A percentile compares a stretch with the other conserved stretches of the same genome.
phyloP scores from a whole-genome alignment of 2,329 filamentous ascomycete genomes.

The Bipolaris zeicola region DNA sequence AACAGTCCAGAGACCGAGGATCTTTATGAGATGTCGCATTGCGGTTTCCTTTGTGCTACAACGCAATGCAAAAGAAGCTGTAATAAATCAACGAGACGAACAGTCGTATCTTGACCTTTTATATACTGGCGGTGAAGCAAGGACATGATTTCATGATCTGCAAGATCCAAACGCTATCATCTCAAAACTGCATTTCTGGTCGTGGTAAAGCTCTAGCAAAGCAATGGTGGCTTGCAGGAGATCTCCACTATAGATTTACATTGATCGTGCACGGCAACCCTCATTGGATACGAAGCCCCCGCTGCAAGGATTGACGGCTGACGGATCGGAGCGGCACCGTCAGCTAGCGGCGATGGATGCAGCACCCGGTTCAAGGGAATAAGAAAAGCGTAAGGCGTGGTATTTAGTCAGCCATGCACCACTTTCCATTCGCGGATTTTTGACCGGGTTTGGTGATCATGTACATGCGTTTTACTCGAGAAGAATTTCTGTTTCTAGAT shows the following conservation, averaged over 20 bases:
- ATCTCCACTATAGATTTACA: background rate
- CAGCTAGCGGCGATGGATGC: slow-evolving; percentile 5
- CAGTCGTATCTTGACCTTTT: background rate
- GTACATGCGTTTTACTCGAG: background rate
- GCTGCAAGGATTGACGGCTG: slow-evolving; percentile 2
- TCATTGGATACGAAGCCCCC: background rate
- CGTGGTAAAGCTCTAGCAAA: background rate
- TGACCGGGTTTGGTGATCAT: background rate
- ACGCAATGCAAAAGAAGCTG: background rate
- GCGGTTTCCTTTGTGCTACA: background rate
- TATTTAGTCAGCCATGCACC: background rate
- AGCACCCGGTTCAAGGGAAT: background rate
- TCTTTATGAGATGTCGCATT: background rate
- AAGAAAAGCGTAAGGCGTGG: background rate
- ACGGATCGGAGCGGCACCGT: background rate
- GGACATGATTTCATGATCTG: background rate
- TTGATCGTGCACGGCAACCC: background rate
- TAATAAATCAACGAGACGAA: background rate
- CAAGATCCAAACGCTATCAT: background rate
- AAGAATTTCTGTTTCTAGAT: background rate
- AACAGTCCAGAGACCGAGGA: background rate
- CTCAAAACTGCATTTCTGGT: background rate
- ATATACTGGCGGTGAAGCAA: background rate
- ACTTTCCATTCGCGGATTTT: background rate
- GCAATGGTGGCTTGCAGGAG: slow-evolving; percentile 6